Base-by-base conservation (phyloP, 345 rosid genomes). In the Hibiscus syriacus region DNA sequence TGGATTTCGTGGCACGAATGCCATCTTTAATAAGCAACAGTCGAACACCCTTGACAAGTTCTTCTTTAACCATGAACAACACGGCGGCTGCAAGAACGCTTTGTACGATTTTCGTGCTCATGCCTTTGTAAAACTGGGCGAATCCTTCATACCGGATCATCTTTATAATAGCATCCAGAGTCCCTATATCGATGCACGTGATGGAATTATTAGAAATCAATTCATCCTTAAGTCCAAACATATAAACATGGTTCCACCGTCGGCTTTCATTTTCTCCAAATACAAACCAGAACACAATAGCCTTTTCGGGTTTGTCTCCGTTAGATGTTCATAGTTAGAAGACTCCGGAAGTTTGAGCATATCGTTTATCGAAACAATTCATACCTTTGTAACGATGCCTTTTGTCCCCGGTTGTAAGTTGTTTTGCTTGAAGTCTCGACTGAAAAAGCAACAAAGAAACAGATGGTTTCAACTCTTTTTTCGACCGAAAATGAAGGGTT, bases 381-480 rank as follows among this genome's bases (percentile, higher is more conserved):
- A 53, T 49, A 89, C 99, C 99, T 91, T 81, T 79, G 73, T 94
- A 91, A 10, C 84, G 88, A 50, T 85, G 96, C 73, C 86, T 89
- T 77, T 75, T 88, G 78, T 92, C 97, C 68, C 80, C 89, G 23
- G 85, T 77, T 64, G 75, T 76, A 56, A 75, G 74, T 75, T 94
- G 98, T 77, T 89, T 94, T 27, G 96, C 97, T 86, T 94, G 98
- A 77, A 94, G 97, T 72, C 99, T 79, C 1, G 99, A 72, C 92
- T 87, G 83, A 26, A 70, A 67, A 72, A 38, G 58, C 46, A 66
- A 74, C 67, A 64, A 64, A n/a, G 20, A 64, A 45, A 45, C 46
- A 7, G 34, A 64, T 26, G 55, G 26, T 29, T 38, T 34, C 3
- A 12, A 55, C 36, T 34, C 9, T 19, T 45, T 70, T 53, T 25